Conservation (phyloP, 768 basidiomycete genomes). For the Sporobolomyces roseus region DNA sequence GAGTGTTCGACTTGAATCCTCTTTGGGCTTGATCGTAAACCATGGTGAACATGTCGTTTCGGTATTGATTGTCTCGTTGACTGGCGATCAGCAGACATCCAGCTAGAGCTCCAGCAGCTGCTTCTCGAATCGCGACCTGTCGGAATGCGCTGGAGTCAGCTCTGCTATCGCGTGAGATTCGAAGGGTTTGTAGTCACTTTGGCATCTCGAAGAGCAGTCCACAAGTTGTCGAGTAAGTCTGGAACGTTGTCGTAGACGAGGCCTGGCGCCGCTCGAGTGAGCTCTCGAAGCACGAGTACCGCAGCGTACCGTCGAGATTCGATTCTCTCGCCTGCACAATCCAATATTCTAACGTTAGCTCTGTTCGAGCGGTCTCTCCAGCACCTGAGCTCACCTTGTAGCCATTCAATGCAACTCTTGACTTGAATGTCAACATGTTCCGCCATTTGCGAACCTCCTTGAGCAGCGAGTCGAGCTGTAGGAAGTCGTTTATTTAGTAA, state of each 20-base stretch:
- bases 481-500: too few relatives aligned
- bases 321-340: conserved; percentile 58
- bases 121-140: conserved; percentile 77
- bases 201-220: conserved; percentile 80
- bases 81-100: conserved; percentile 83
- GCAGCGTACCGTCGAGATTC: conserved; percentile 88
- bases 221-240: conserved; percentile 85
- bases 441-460: conserved; percentile 43
- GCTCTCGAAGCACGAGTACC: conserved; percentile 86
- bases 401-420: conserved; percentile 45
- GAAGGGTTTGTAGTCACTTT: conserved; percentile 53
- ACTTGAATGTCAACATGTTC: conserved; percentile 44
- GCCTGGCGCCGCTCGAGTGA: conserved; percentile 71
- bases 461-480: conserved; percentile 40
- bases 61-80: conserved; percentile 61
- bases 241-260: conserved; percentile 75
- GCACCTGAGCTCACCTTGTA: conserved; percentile 37
- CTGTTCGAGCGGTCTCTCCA: too few relatives aligned
- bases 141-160: background rate
- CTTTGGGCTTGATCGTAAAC: conserved; percentile 82
- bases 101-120: conserved; percentile 87
- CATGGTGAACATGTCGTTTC: conserved; percentile 62
- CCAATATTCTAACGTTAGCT: too few relatives aligned
- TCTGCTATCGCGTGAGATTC: background rate
- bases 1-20: conserved; percentile 64